These are phyloP conservation scores for Clarireedia monteithiana DNA, from an alignment of 2,329 filamentous ascomycete species.

Conservation along the genomic window DNA sequence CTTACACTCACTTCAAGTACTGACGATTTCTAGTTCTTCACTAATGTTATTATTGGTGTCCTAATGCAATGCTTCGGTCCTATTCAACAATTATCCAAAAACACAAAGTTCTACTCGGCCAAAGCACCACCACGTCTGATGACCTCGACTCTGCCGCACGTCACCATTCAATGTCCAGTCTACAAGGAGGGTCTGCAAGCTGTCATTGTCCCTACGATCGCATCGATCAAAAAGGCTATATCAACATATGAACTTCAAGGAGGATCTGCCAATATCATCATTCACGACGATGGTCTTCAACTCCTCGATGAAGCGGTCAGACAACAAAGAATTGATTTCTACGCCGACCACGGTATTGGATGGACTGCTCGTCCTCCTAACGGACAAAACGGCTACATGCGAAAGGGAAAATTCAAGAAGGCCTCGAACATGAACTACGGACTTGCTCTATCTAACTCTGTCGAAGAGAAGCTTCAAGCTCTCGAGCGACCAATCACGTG, in stretches of 20 bases:
- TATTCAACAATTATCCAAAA: conserved; percentile 61
- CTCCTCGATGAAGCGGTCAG: conserved; percentile 55
- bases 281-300: conserved; percentile 70
- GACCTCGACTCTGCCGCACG: conserved; percentile 52
- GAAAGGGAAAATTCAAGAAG: conserved; percentile 47
- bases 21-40: conserved; percentile 48
- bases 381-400: conserved; percentile 48
- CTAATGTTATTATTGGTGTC: conserved; percentile 68
- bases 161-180: conserved; percentile 80
- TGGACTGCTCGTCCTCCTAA: conserved; percentile 62
- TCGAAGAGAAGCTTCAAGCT: conserved; percentile 6
- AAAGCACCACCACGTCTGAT: conserved; percentile 56
- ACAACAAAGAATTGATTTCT: conserved; percentile 57
- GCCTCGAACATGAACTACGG: conserved; percentile 69
- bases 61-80: conserved; percentile 70
- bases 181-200: conserved; percentile 75
- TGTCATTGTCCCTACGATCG: conserved; percentile 71
- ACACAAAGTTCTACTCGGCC: conserved; percentile 79
- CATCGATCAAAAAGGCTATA: conserved; percentile 70
- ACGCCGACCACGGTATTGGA: conserved; percentile 60
- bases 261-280: conserved; percentile 67
- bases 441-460: conserved; percentile 33
- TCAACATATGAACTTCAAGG: conserved; percentile 72
- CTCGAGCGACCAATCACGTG: background rate
- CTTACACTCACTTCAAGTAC: background rate